A percentile compares a stretch with the other conserved stretches of the same genome.
Conservation (phyloP, 495 filamentous ascomycete species). For the Terfezia boudieri region DNA sequence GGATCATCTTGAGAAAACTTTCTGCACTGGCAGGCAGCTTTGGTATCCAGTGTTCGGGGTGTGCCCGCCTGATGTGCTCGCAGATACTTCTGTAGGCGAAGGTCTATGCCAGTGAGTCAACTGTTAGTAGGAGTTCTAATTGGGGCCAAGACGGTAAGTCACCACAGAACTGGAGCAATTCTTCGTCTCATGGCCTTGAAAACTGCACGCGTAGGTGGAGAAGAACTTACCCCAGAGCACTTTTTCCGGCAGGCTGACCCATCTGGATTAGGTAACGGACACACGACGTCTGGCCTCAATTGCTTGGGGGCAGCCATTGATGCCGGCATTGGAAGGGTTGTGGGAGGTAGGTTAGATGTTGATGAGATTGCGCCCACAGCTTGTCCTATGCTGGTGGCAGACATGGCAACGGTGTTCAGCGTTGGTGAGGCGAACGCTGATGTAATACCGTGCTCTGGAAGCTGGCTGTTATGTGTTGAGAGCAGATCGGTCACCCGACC, state of each 20-base stretch:
- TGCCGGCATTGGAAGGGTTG: background rate
- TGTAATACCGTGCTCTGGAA: background rate
- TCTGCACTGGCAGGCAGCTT: conserved; percentile 98
- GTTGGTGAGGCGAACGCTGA: too few species aligned
- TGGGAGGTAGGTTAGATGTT: too few species aligned
- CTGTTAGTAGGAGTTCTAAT: too few species aligned
- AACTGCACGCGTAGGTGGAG: conserved; percentile 2
- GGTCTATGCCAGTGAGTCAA: conserved; percentile 4
- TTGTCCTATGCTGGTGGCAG: too few species aligned
- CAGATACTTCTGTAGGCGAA: conserved; percentile 81
- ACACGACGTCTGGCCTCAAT: conserved; percentile 49
- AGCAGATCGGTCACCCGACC: background rate
- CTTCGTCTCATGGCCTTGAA: conserved; percentile 12
- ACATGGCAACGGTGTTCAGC: too few species aligned
- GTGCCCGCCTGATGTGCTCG: conserved; percentile 93
- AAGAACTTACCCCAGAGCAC: conserved; percentile 78
- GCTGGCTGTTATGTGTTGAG: background rate
- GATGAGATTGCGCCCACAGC: too few species aligned
- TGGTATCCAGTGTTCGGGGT: conserved; percentile 92
- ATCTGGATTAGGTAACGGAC: conserved; percentile 88
- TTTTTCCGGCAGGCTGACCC: conserved; percentile 93
- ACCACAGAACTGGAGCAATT: too few species aligned
- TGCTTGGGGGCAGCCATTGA: background rate
- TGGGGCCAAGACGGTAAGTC: too few species aligned
- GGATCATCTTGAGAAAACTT: conserved; percentile 41